These are phyloP conservation scores for Begonia fuchsioides DNA, from an alignment of 306 rosid species.

Conservation along the genomic window DNA sequence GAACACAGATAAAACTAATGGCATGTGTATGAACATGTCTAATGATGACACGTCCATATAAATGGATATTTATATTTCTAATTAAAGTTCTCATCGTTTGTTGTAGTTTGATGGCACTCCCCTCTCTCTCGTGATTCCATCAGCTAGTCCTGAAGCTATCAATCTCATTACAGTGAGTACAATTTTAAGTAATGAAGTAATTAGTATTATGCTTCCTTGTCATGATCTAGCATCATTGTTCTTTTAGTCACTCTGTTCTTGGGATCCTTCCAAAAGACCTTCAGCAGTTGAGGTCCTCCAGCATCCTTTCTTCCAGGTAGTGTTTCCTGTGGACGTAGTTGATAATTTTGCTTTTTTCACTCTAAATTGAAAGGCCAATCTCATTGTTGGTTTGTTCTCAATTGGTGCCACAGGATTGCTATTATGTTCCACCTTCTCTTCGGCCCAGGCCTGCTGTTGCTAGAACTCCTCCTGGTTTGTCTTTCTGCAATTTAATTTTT, in stretches of 20 bases:
- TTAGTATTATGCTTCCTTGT: background rate
- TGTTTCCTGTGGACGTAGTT: background rate
- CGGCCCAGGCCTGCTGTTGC: slow-evolving; percentile 45
- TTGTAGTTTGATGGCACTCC: slow-evolving; percentile 55
- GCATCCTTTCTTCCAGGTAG: slow-evolving; percentile 94
- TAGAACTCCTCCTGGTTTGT: slow-evolving; percentile 64
- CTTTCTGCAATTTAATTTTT: background rate
- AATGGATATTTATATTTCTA: too few relatives aligned
- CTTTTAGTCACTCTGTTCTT: slow-evolving; percentile 70
- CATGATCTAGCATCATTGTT: background rate
- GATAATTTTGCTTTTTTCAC: too few relatives aligned
- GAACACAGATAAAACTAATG: too few relatives aligned
- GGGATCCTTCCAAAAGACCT: slow-evolving; percentile 97
- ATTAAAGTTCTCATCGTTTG: background rate
- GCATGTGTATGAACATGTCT: too few relatives aligned
- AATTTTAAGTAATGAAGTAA: background rate
- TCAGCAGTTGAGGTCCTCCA: slow-evolving; percentile 86
- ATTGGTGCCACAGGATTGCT: slow-evolving; percentile 48
- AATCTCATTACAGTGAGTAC: slow-evolving; percentile 63
- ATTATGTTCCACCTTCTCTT: slow-evolving; percentile 84
- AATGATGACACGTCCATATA: too few relatives aligned
- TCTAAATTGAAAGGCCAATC: too few relatives aligned
- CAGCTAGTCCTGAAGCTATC: slow-evolving; percentile 64
- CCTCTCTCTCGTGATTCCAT: slow-evolving; percentile 58
- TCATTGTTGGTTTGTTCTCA: too few relatives aligned